phyloP scores from a whole-genome alignment of 1,284 basidiomycete species.

The Ceratobasidium sp. region DNA sequence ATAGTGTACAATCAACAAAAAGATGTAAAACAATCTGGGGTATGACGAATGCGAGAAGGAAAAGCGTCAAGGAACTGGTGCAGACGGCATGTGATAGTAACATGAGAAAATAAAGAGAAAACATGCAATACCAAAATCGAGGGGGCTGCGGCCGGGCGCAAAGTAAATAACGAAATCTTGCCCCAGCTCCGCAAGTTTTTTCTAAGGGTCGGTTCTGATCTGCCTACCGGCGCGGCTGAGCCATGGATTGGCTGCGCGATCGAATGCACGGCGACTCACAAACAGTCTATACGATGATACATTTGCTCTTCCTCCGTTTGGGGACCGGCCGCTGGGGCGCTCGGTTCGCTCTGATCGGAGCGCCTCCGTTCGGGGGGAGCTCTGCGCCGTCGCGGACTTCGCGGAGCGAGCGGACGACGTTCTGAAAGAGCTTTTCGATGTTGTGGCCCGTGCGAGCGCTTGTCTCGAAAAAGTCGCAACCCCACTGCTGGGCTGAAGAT shows the following conservation, averaged over 20 bases:
- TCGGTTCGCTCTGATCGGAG: slow-evolving; percentile 18
- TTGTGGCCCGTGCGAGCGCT: slow-evolving; percentile 43
- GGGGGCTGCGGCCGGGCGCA: slow-evolving; percentile 25
- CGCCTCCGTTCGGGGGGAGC: slow-evolving; percentile 26
- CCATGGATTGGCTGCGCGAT: background rate
- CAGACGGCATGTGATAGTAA: slow-evolving; percentile 37
- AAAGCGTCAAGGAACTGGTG: slow-evolving; percentile 8
- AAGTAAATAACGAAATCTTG: slow-evolving; percentile 39
- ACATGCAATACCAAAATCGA: slow-evolving; percentile 21
- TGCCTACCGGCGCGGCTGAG: slow-evolving; percentile 11
- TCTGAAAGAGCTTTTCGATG: slow-evolving; percentile 36
- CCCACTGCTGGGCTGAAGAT: slow-evolving; percentile 35
- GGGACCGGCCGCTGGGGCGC: background rate
- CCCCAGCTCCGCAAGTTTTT: slow-evolving; percentile 36
- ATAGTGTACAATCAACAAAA: slow-evolving; percentile 39
- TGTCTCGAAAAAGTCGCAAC: slow-evolving; percentile 41
- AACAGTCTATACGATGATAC: slow-evolving; percentile 34
- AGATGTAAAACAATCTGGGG: slow-evolving; percentile 31
- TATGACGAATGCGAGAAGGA: slow-evolving; percentile 37
- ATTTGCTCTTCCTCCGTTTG: slow-evolving; percentile 30
- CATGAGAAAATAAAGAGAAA: slow-evolving; percentile 22
- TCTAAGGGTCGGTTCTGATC: slow-evolving; percentile 39
- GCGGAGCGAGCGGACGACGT: slow-evolving; percentile 33
- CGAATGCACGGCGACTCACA: background rate
- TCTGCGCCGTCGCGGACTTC: slow-evolving; percentile 32